phyloP scores from a whole-genome alignment of 2,329 filamentous ascomycete genomes.

The Ascochyta koolunga region DNA sequence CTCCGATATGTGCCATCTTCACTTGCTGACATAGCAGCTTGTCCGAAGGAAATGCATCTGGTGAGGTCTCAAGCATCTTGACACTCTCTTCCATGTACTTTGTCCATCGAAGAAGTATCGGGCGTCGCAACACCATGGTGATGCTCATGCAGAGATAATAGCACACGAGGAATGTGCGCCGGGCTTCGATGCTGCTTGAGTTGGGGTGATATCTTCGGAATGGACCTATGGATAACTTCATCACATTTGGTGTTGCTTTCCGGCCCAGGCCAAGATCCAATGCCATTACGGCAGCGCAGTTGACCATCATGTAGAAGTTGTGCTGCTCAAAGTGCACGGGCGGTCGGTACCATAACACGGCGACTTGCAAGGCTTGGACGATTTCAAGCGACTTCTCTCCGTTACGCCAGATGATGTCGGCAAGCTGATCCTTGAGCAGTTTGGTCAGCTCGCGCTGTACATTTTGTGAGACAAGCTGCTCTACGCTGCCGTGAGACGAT shows the following conservation, averaged over 20 bases:
- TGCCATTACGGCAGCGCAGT: slow-evolving; percentile 80
- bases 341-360: slow-evolving; percentile 84
- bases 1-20: slow-evolving; percentile 63
- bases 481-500: slow-evolving; percentile 55
- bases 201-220: slow-evolving; percentile 49
- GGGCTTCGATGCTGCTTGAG: slow-evolving; percentile 62
- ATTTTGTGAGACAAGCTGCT: slow-evolving; percentile 55
- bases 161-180: slow-evolving; percentile 65
- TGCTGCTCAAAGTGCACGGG: slow-evolving; percentile 84
- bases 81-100: slow-evolving; percentile 69
- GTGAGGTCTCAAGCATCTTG: slow-evolving; percentile 61
- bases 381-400: slow-evolving; percentile 85
- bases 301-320: slow-evolving; percentile 87
- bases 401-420: slow-evolving; percentile 73
- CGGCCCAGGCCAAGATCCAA: slow-evolving; percentile 81
- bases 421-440: slow-evolving; percentile 74
- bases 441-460: slow-evolving; percentile 67
- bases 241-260: slow-evolving; percentile 53
- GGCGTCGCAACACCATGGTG: slow-evolving; percentile 63
- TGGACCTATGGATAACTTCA: slow-evolving; percentile 44
- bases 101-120: slow-evolving; percentile 65
- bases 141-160: slow-evolving; percentile 66
- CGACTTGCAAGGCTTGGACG: slow-evolving; percentile 76
- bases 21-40: slow-evolving; percentile 63
- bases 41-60: slow-evolving; percentile 64